Evolutionary conservation across 78 protist genomes (phyloP).

Genomic region (Dictyostelium intermedium): DNA sequence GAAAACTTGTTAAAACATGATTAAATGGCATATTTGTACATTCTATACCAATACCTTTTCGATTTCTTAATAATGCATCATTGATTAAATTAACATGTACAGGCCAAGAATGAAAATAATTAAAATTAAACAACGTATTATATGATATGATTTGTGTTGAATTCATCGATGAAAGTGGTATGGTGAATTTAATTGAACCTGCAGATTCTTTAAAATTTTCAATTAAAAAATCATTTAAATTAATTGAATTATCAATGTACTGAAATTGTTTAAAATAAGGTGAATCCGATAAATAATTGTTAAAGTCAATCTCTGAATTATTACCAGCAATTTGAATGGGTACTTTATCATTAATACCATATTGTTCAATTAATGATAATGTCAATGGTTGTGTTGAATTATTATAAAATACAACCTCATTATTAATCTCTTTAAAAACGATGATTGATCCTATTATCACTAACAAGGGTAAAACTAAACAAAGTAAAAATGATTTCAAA

Average conservation of each 20-base stretch:
- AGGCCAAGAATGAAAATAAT: conserved; percentile 53
- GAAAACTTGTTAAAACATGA: conserved; percentile 21
- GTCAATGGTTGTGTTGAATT: conserved; percentile 9
- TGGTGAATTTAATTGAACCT: conserved; percentile 12
- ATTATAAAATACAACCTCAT: not conserved
- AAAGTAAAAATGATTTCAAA: not conserved
- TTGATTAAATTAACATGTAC: not conserved
- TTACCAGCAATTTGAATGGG: not conserved
- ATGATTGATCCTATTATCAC: conserved; percentile 48
- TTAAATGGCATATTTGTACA: conserved; percentile 7
- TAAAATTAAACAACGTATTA: not conserved
- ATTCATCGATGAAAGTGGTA: not conserved
- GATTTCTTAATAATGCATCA: conserved; percentile 41
- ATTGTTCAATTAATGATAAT: not conserved
- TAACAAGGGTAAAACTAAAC: not conserved
- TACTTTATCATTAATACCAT: not conserved
- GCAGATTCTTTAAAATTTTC: not conserved
- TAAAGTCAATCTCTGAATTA: not conserved
- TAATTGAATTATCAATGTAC: not conserved
- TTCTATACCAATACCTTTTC: conserved; percentile 7
- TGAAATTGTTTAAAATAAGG: not conserved
- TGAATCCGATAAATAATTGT: not conserved
- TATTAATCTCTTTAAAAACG: conserved; percentile 11
- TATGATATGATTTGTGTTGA: not conserved
- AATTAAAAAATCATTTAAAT: not conserved